These are phyloP conservation scores for Myxozyma neglecta DNA, from an alignment of 805 yeast genomes.

Conservation along the genomic window DNA sequence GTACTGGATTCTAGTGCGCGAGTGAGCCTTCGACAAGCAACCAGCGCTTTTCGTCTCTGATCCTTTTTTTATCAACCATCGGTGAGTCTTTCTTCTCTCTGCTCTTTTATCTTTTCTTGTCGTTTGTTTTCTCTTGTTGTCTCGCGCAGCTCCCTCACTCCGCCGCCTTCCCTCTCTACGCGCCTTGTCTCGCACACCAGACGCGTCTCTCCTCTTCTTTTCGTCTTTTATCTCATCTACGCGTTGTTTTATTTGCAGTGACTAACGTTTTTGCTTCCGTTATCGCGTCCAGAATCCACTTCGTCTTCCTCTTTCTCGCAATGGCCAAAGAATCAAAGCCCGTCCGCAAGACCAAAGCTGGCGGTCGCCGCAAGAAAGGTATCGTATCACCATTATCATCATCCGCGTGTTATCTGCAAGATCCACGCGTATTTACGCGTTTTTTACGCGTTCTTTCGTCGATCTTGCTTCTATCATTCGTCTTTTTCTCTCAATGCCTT, in stretches of 20 bases:
- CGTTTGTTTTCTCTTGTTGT: neutral
- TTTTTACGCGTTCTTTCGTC: neutral
- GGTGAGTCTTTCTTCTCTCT: neutral
- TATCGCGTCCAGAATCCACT: slow-evolving; percentile 9
- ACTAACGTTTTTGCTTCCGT: neutral
- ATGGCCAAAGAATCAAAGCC: slow-evolving; percentile 33
- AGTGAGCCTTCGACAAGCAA: neutral
- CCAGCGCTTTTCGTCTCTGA: neutral
- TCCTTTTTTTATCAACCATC: neutral
- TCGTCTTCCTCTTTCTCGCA: neutral
- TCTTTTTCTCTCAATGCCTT: neutral
- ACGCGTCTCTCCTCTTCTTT: neutral
- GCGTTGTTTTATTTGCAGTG: neutral
- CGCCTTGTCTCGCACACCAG: neutral
- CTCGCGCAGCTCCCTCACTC: neutral
- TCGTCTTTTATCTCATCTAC: neutral
- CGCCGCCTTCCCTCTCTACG: neutral
- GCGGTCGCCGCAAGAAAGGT: slow-evolving; percentile 34
- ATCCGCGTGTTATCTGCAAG: neutral
- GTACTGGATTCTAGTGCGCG: too few species aligned
- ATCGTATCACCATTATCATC: slow-evolving; percentile 1
- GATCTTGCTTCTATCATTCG: neutral
- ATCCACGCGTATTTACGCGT: too few species aligned
- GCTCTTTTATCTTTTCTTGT: neutral
- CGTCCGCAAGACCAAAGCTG: slow-evolving; percentile 30